Evolutionary conservation across 768 basidiomycete species (phyloP), one percentile per base, ranked within the genome.

Genomic region (Hypsizygus marmoreus): DNA sequence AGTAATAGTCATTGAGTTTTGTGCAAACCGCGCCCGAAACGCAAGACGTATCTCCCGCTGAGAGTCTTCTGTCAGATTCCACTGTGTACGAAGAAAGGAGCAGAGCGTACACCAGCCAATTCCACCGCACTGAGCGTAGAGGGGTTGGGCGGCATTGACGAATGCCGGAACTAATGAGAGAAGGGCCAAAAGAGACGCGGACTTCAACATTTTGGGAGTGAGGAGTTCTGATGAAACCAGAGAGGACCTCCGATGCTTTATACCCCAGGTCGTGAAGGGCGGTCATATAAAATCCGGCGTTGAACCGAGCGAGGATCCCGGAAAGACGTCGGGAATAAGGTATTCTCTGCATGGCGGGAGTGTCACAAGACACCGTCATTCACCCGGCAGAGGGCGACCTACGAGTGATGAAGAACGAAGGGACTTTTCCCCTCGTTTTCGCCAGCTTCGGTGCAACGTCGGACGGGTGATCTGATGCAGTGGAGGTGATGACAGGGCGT

Each of bases 41-140:
- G 44, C 72, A 73, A 30, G 69, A 70, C 13, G 67, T 72, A 14
- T 64, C 62, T 23, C 73, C 72, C 47, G 56, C 73, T 74, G 23
- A 24, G 35, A 54, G 61, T 38, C 56, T 63, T 60, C 54, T 56
- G 61, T 61, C 12, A 34, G 22, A 11, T 16, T 19, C 17, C n/a
- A n/a, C n/a, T n/a, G n/a, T n/a, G n/a, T n/a, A n/a, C n/a, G n/a
- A 37, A 19, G 9, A 20, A 10, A 24, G n/a, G 33, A 20, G 24
- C 16, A 10, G 6, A n/a, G 67, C 75, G 48, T 62, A 80, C 77
- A 63, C 75, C 76, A 78, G 43, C 61, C 65, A 43, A 67, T 66
- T 31, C 79, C 80, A 59, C 79, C 79, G 54, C 80, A 83, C 55
- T 82, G 81, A 6, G 70, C 76, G 36, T 62, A 82, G 26, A 74